Evolutionary conservation across 352 stramenopile species (phyloP), one percentile per base, ranked within the genome.

Genomic region (Pythium sp.): DNA sequence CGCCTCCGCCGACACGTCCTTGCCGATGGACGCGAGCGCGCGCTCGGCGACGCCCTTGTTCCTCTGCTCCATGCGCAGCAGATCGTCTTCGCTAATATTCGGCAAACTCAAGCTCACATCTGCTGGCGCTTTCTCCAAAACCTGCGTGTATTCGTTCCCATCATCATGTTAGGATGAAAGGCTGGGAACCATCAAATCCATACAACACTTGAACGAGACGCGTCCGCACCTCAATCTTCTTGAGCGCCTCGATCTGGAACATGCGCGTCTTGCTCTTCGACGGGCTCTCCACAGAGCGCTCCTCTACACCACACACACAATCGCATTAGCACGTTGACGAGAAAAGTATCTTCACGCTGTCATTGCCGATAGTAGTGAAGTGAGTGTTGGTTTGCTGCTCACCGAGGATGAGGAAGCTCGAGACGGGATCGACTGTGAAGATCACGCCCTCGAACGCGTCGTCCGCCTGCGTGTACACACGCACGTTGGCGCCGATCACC

Each of bases 391-490:
- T 24, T 22, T 51, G 6, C 30, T 32, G 43, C 67, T 28, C 67
- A 93, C 85, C 84, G 54, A 95, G 78, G 61, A 95, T 76, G 62
- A 95, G 82, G 71, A 95, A 92, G 65, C 87, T 87, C 63, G 85
- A 81, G 18, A 93, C 73, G 20, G 84, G 79, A 61, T 95, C 87
- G 54, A 95, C 54, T 64, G 85, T 93, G 76, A 91, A 95, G 61
- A 93, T 75, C n/a, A 76, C 64, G 46, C 87, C 87, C 58, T 95
- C 85, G 46, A 92, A 84, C 30, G 60, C 74, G 54, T 87, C 82
- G 46, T 87, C 68, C 4, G 68, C 58, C 34, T 62, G 67, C 36
- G 80, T 90, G 26, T 81, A n/a, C 54, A 95, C 87, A 64, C 80
- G 75, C 64, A 95, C 74, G 59, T 77, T 86, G 51, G 82, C 81